These are phyloP conservation scores for Neopestalotiopsis clavispora DNA, from an alignment of 2,329 filamentous ascomycete genomes.

Conservation along the genomic window DNA sequence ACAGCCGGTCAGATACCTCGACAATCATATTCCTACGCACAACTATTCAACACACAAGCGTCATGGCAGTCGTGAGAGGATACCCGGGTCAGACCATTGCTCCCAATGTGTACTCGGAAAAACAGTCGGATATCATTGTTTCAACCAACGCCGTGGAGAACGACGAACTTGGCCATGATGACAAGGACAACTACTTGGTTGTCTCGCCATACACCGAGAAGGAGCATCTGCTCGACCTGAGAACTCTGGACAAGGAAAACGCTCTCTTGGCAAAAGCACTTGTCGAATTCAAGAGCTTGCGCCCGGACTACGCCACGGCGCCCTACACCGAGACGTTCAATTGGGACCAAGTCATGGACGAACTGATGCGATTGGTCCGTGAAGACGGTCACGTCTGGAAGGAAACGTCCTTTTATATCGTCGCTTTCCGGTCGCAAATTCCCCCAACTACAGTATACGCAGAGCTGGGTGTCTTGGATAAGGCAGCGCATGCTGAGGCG, in stretches of 20 bases:
- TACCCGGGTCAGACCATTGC: conserved; percentile 18
- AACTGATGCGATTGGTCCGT: conserved; percentile 57
- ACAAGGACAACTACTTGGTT: conserved; percentile 51
- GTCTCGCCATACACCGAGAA: conserved; percentile 77
- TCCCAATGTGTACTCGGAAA: conserved; percentile 15
- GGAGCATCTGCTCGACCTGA: conserved; percentile 75
- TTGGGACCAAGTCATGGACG: conserved; percentile 67
- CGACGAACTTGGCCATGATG: not conserved
- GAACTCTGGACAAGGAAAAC: conserved; percentile 67
- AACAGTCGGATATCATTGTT: conserved; percentile 13
- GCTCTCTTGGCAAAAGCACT: conserved; percentile 75
- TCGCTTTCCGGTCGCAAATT: conserved; percentile 80
- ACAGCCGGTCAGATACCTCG: not conserved
- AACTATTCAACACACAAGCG: conserved; percentile 1
- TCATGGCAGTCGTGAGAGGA: conserved; percentile 17
- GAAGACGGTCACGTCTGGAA: conserved; percentile 60
- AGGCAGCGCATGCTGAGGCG: conserved; percentile 80
- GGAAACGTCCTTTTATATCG: conserved; percentile 76
- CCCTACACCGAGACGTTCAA: conserved; percentile 79
- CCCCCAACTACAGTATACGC: conserved; percentile 69
- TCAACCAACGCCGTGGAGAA: not conserved
- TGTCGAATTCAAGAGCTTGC: conserved; percentile 63
- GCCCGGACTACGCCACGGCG: conserved; percentile 76
- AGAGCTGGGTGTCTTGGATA: conserved; percentile 75
- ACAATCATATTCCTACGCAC: not conserved